These are phyloP conservation scores for Leccinellum albellum DNA, from an alignment of 768 basidiomycete species.

Conservation along the genomic window DNA sequence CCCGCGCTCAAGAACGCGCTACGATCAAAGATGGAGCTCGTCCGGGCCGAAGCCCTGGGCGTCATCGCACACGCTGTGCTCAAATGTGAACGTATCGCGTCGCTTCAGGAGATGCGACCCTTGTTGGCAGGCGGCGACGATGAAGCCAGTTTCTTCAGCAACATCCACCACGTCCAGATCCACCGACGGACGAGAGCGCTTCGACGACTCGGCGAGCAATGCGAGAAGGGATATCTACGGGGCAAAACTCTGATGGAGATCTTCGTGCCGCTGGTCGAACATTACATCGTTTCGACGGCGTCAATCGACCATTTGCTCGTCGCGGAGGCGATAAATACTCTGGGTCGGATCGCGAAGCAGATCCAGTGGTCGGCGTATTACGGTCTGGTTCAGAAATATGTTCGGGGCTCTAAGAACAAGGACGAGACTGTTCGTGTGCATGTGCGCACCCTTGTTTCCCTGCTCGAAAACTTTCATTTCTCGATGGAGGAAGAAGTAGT, in stretches of 20 bases:
- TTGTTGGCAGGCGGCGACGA: constrained; percentile 85
- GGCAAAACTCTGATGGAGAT: constrained; percentile 73
- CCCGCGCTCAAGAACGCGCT: constrained; percentile 80
- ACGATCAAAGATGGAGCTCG: constrained; percentile 76
- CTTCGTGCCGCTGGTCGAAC: constrained; percentile 83
- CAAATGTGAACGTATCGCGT: constrained; percentile 53
- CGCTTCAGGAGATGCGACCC: constrained; percentile 75
- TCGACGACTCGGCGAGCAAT: constrained; percentile 76
- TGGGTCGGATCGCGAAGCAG: constrained; percentile 72
- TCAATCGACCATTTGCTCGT: constrained; percentile 74
- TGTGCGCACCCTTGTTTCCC: constrained; percentile 77
- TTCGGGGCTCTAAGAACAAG: constrained; percentile 60
- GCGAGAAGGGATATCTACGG: constrained; percentile 59
- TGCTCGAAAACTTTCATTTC: constrained; percentile 92
- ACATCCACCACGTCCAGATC: constrained; percentile 88
- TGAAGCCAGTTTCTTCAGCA: constrained; percentile 96
- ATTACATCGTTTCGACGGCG: constrained; percentile 53
- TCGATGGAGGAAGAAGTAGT: constrained; percentile 60
- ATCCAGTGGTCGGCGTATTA: constrained; percentile 86
- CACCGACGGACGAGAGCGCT: constrained; percentile 87
- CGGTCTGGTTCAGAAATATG: constrained; percentile 73
- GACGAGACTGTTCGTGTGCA: constrained; percentile 41
- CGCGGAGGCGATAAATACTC: constrained; percentile 81
- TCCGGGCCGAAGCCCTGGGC: constrained; percentile 78
- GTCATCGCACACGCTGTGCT: constrained; percentile 75